phyloP scores from a whole-genome alignment of 208 protist species.

The Zelonia costaricensis region DNA sequence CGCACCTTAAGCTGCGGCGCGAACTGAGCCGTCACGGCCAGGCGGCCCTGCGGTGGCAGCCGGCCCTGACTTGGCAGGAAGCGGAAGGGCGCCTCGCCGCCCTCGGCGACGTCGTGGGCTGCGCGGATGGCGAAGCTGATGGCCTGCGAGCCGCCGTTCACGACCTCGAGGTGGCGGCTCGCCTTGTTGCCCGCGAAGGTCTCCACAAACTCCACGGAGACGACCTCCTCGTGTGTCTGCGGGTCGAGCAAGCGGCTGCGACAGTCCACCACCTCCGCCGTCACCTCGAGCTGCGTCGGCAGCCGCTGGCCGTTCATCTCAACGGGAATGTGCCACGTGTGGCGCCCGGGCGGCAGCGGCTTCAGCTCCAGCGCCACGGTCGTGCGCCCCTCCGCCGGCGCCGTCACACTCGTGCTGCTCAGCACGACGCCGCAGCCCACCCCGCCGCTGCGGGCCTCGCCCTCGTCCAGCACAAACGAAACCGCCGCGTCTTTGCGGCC shows the following conservation, averaged over 20 bases:
- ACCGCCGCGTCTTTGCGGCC: conserved; percentile 66
- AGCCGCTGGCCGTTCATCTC: conserved; percentile 46
- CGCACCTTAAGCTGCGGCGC: conserved; percentile 44
- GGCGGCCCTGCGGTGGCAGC: conserved; percentile 54
- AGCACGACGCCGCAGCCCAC: conserved; percentile 18
- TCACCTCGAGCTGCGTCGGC: conserved; percentile 39
- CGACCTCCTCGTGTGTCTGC: conserved; percentile 49
- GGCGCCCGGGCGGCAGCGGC: conserved; percentile 38
- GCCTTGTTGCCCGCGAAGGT: conserved; percentile 68
- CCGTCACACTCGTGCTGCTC: conserved; percentile 18
- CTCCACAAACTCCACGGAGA: conserved; percentile 63
- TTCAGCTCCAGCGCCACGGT: conserved; percentile 63
- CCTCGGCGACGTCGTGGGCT: conserved; percentile 43
- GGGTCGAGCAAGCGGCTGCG: conserved; percentile 67
- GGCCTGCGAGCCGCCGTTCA: conserved; percentile 71
- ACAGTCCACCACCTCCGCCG: conserved; percentile 76
- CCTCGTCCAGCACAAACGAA: conserved; percentile 16
- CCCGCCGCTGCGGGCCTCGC: not conserved
- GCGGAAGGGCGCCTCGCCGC: conserved; percentile 64
- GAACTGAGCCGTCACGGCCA: conserved; percentile 69
- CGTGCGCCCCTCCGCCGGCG: conserved; percentile 41
- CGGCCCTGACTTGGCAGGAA: conserved; percentile 74
- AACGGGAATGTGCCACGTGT: conserved; percentile 47
- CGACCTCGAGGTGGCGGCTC: conserved; percentile 49
- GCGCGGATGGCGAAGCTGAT: conserved; percentile 87